phyloP scores from a whole-genome alignment of 768 basidiomycete genomes.

The Astraeus odoratus region DNA sequence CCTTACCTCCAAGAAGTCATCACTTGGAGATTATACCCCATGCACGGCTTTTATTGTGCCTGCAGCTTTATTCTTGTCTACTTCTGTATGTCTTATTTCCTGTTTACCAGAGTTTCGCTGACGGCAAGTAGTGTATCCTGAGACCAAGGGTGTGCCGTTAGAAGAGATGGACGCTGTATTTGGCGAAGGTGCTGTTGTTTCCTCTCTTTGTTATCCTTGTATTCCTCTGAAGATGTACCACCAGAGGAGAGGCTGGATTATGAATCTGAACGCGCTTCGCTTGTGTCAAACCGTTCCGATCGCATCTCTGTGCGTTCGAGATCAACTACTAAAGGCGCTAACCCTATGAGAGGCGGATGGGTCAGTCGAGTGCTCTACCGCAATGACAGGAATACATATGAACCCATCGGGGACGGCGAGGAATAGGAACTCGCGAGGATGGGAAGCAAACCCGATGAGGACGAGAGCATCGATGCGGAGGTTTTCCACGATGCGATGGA shows the following conservation, averaged over 20 bases:
- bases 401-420: slow-evolving; percentile 39
- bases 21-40: slow-evolving; percentile 87
- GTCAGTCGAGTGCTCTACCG: slow-evolving; percentile 44
- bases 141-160: slow-evolving; percentile 79
- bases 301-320: slow-evolving; percentile 29
- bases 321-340: slow-evolving; percentile 17
- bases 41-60: slow-evolving; percentile 91
- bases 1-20: slow-evolving; percentile 84
- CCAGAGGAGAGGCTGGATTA: slow-evolving; percentile 60
- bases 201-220: slow-evolving; percentile 9
- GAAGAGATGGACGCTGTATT: slow-evolving; percentile 92
- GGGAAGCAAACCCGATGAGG: slow-evolving; percentile 29
- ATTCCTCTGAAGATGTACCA: slow-evolving; percentile 4
- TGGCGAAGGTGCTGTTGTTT: slow-evolving; percentile 58
- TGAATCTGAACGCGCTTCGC: slow-evolving; percentile 54
- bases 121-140: slow-evolving; percentile 60
- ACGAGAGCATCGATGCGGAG: slow-evolving; percentile 16
- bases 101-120: neutral
- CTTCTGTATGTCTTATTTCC: slow-evolving; percentile 49
- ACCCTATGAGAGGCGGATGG: slow-evolving; percentile 37
- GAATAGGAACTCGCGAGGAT: slow-evolving; percentile 57
- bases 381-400: slow-evolving; percentile 36
- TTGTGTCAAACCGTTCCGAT: slow-evolving; percentile 38
- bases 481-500: slow-evolving; percentile 9
- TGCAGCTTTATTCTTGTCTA: slow-evolving; percentile 84